Evolutionary conservation across 1,284 basidiomycete genomes (phyloP).

Genomic region (Rugosomyces carneus): DNA sequence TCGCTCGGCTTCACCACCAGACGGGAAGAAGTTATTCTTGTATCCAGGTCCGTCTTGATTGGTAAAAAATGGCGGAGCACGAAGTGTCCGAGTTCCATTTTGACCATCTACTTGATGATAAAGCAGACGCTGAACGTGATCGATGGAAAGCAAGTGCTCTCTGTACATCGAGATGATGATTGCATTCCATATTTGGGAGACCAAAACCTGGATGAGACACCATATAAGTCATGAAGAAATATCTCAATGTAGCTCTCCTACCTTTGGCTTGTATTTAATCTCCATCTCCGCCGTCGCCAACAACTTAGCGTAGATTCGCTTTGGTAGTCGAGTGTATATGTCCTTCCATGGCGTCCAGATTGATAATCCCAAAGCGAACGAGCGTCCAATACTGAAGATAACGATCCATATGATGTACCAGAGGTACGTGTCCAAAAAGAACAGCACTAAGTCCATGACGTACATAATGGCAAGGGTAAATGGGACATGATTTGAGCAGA

Average conservation of each 20-base stretch:
- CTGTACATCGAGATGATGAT: conserved; percentile 98
- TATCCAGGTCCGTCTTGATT: conserved; percentile 71
- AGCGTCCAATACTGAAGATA: conserved; percentile 86
- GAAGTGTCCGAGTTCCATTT: conserved; percentile 84
- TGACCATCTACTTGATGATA: conserved; percentile 90
- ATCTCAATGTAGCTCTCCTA: conserved; percentile 20
- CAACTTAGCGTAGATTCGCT: conserved; percentile 93
- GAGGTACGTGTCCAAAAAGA: conserved; percentile 97
- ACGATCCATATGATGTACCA: conserved; percentile 98
- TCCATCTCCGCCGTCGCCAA: conserved; percentile 94
- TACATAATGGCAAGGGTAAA: conserved; percentile 96
- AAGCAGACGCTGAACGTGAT: conserved; percentile 89
- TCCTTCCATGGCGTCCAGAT: conserved; percentile 99
- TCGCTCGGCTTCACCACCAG: conserved; percentile 90
- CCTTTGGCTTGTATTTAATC: conserved; percentile 96
- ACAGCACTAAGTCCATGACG: conserved; percentile 89
- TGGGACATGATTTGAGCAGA: conserved; percentile 85
- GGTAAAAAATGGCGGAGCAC: conserved; percentile 94
- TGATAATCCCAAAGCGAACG: conserved; percentile 85
- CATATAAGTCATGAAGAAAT: not conserved
- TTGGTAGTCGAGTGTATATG: conserved; percentile 90
- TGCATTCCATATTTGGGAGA: conserved; percentile 97
- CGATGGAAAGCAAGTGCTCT: conserved; percentile 91
- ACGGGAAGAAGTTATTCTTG: conserved; percentile 86
- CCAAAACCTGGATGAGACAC: conserved; percentile 57